These are phyloP conservation scores for Diplocarpon rosae DNA, from an alignment of 2,329 filamentous ascomycete genomes.

Conservation along the genomic window DNA sequence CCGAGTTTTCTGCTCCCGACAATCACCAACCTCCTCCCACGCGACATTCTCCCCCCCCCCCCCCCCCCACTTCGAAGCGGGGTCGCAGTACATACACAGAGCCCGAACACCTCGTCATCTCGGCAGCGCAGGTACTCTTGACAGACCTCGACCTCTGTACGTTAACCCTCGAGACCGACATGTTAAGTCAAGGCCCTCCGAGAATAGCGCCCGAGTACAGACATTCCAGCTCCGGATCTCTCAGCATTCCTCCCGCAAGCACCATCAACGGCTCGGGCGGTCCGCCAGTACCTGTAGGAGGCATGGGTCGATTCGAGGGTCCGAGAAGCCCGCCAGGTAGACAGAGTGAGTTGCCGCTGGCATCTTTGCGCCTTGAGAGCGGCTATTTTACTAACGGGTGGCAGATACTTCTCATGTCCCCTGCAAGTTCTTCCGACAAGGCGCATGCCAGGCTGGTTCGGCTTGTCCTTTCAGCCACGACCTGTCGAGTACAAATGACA, in stretches of 20 bases:
- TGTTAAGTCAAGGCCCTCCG: conserved; percentile 16
- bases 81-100: too few species aligned
- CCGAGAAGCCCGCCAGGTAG: conserved; percentile 53
- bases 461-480: conserved; percentile 96
- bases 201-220: conserved; percentile 36
- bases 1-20: too few species aligned
- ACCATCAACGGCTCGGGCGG: conserved; percentile 15
- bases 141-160: too few species aligned
- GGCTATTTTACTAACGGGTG: conserved; percentile 8
- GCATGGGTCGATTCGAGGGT: conserved; percentile 41
- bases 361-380: not conserved
- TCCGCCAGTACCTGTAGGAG: conserved; percentile 28
- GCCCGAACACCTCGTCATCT: too few species aligned
- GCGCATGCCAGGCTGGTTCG: conserved; percentile 88
- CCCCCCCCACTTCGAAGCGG: too few species aligned
- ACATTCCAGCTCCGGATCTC: conserved; percentile 41
- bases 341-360: conserved; percentile 28
- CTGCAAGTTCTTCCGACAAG: conserved; percentile 98
- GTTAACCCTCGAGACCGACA: too few species aligned
- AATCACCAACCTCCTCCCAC: too few species aligned
- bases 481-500: conserved; percentile 71
- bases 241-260: conserved; percentile 20
- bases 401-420: conserved; percentile 92
- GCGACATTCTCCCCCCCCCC: too few species aligned
- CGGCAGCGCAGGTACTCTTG: too few species aligned